Base-by-base conservation (phyloP, 2,329 filamentous ascomycete genomes). In the Xylaria sp. region DNA sequence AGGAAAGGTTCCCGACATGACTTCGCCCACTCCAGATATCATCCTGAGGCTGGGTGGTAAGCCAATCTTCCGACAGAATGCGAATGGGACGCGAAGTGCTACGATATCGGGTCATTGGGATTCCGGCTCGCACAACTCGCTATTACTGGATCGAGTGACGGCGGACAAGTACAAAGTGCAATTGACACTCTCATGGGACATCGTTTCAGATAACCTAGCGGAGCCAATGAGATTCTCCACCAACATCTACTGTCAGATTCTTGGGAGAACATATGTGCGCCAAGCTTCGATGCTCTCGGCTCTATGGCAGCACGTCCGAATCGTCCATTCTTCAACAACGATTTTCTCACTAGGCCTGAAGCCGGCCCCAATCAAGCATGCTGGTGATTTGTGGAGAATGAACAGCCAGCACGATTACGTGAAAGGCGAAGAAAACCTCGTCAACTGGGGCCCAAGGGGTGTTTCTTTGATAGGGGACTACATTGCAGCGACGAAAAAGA, bases 71-170 rank as follows among this genome's bases (percentile, higher is more conserved):
- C 92, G 91, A 70, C 90, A 92, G 66, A 97, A 98, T 76, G 89
- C 93, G 27, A 97, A 98, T 78, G 96, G 96, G 45, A 98, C 94
- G 0, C 91, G 90, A 42, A 94, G 92, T 78, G 90, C 98, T 45
- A 94, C 91, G 1, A 85, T 98, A 51, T 87, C 92, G n/a, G 94
- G 92, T 0, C 94, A 98, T 76, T 99, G 96, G 96, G 96, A 99
- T 78, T 98, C 95, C 0, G 97, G 94, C 75, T 85, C 96, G 72
- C 96, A 99, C 79, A 90, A 90, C 71, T 98, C 96, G 5, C 84
- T 97, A n/a, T 85, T 98, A 14, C 88, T 99, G n/a, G 94, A 99
- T 80, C 90, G 95, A 30, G 91, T 93, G 1, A 98, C 96, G 1
- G 89, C 93, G n/a, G 94, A 98, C 68, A 96, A 94, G 78, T 94